Conservation (phyloP, 208 protist species). For the Porcisia deanei region DNA sequence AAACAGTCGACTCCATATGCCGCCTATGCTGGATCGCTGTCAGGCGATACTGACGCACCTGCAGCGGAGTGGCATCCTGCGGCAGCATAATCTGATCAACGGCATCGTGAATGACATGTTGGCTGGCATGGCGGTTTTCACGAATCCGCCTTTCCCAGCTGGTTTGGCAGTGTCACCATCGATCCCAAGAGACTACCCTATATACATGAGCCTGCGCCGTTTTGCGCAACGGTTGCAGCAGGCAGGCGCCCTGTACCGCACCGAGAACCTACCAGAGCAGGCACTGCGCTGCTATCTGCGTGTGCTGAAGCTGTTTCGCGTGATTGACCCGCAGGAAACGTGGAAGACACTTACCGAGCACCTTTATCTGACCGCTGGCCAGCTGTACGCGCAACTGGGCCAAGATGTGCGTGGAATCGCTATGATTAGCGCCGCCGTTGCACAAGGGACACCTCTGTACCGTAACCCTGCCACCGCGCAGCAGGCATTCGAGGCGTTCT, state of each 20-base stretch:
- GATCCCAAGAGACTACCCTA: conserved; percentile 47
- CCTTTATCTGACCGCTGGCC: conserved; percentile 42
- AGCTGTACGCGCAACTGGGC: conserved; percentile 63
- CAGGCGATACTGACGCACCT: conserved; percentile 44
- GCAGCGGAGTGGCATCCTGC: conserved; percentile 49
- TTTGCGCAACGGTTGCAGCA: conserved; percentile 49
- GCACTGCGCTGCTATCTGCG: conserved; percentile 75
- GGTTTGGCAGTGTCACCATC: conserved; percentile 37
- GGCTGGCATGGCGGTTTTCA: conserved; percentile 50
- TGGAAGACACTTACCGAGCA: conserved; percentile 69
- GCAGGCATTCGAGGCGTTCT: conserved; percentile 53
- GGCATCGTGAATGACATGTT: conserved; percentile 69
- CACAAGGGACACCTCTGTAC: conserved; percentile 61
- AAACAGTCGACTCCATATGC: conserved; percentile 57
- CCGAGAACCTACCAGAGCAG: conserved; percentile 42
- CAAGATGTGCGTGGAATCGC: conserved; percentile 60
- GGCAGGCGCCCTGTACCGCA: conserved; percentile 58
- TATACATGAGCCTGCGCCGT: conserved; percentile 48
- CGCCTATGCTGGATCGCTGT: conserved; percentile 55
- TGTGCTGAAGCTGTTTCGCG: conserved; percentile 54
- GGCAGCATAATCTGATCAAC: conserved; percentile 35
- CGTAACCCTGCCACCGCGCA: conserved; percentile 35
- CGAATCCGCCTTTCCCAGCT: conserved; percentile 68
- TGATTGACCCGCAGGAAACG: conserved; percentile 44
- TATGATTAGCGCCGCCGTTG: conserved; percentile 47